A percentile compares a stretch with the other conserved stretches of the same genome.
Conservation (phyloP, 768 basidiomycete genomes). For the Auricularia sp. region DNA sequence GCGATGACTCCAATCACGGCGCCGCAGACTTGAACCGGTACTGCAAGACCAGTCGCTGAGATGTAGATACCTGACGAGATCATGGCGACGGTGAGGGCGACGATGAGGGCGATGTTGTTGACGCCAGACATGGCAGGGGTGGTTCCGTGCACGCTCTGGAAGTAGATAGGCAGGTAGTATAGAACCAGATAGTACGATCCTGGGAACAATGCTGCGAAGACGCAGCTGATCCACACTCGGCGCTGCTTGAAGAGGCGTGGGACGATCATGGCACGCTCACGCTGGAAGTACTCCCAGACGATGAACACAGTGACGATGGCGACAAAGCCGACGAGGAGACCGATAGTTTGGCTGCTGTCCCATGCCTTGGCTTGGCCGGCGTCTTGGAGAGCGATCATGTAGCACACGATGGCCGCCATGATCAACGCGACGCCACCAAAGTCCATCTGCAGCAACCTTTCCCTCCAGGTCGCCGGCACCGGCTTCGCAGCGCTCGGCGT, state of each 20-base stretch:
- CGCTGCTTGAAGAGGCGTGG: slow-evolving; percentile 21
- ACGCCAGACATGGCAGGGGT: slow-evolving; percentile 24
- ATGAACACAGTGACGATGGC: slow-evolving; percentile 26
- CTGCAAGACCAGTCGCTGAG: slow-evolving; percentile 22
- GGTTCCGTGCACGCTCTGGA: slow-evolving; percentile 28
- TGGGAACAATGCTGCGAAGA: slow-evolving; percentile 29
- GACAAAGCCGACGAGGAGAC: slow-evolving; percentile 20
- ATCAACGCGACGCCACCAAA: slow-evolving; percentile 24
- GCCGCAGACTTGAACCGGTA: slow-evolving; percentile 22
- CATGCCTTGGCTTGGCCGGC: not conserved
- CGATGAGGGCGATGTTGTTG: slow-evolving; percentile 27
- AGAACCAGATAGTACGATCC: slow-evolving; percentile 29
- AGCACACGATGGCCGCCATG: not conserved
- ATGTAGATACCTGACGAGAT: slow-evolving; percentile 27
- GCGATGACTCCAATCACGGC: slow-evolving; percentile 25
- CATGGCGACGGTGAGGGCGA: slow-evolving; percentile 24
- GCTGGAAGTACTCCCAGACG: slow-evolving; percentile 24
- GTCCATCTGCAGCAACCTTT: slow-evolving; percentile 24
- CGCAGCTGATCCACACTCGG: slow-evolving; percentile 26
- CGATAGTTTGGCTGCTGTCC: slow-evolving; percentile 22
- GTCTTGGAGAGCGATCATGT: slow-evolving; percentile 1
- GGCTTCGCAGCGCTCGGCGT: slow-evolving; percentile 21
- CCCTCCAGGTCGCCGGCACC: slow-evolving; percentile 17
- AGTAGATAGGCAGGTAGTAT: slow-evolving; percentile 31
- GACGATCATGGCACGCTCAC: slow-evolving; percentile 24